Evolutionary conservation across 805 yeast species (phyloP), one percentile per base, ranked within the genome.

Genomic region (Candida montana): DNA sequence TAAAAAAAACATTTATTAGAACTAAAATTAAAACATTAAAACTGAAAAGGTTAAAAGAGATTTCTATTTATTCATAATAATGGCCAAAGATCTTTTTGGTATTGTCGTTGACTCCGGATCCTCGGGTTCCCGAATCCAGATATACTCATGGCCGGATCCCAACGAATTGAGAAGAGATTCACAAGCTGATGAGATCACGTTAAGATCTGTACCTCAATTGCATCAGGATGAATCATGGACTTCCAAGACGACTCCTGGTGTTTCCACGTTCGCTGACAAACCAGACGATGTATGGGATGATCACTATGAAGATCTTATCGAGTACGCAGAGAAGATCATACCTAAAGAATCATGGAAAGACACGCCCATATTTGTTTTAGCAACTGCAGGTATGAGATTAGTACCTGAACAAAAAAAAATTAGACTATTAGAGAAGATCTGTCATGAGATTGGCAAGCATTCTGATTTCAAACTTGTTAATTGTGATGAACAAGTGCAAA

Each of bases 381-480:
- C 98, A 3, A 93, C 99, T 0, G 99, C 99, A 5, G 99, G 99
- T 2, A 88, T 93, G 95, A 73, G 99, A 47, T 64, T 93, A 32
- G 58, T 91, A 34, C 77, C 83, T 0, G 67, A 69, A 27, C 59
- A 64, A 15, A 74, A 75, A 36, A 81, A 80, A 47, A 55, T 67
- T 8, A 65, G 58, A 29, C 71, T 93, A 3, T 62, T 91, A 33
- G 50, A 63, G 10, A 72, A 75, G 39, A 75, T 88, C 0, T 91
- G 98, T 60, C 42, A 60, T 8, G 61, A 69, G 8, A 64, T 91
- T 24, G 64, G 67, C 41, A 58, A 69, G 15, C 68, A 81, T 33
- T 70, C 88, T 3, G 61, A 68, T 11, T 91, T 91, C 53, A 49
- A 58, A n/a, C 36, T 70, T 12, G 49, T 55, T 8, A 68, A 72